Base-by-base conservation (phyloP, 2,329 filamentous ascomycete genomes). In the Phialophora macrospora region DNA sequence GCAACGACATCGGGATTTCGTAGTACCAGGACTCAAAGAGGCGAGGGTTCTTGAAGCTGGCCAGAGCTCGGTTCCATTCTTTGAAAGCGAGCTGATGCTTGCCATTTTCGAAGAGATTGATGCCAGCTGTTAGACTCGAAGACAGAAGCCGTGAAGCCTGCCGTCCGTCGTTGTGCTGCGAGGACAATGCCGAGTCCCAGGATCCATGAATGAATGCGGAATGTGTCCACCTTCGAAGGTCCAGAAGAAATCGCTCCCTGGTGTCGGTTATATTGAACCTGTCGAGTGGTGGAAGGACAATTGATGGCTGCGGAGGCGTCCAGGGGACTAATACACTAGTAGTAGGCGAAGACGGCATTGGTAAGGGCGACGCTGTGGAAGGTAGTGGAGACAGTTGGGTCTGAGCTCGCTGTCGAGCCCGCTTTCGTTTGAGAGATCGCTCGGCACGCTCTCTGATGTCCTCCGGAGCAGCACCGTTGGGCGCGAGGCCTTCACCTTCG, bases 11-110 rank as follows among this genome's bases (percentile, higher is more conserved):
- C 8, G 67, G 67, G 41, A 66, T 69, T 52, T 69, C 67, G 52
- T 69, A 61, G 48, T 69, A 69, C 67, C 67, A 69, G 8, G 67
- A 65, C 44, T 67, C 67, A 49, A 69, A 67, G n/a, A 67, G 48
- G 12, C 64, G 46, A 22, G 65, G 49, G 34, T 64, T 69, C n/a
- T 68, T 20, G 54, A 69, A 69, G 17, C 64, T 38, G 52, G 52
- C 61, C 52, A 64, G 56, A 9, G 67, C 67, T 28, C 49, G 55
- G 28, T 52, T 41, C 67, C 67, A 69, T 41, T 67, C 59, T n/a
- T 26, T 55, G 34, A 48, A 69, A 2, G 67, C 67, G 6, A 69
- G 61, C 1, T 58, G n/a, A 30, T 34, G 46, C 46, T 64, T 66
- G 44, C 64, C 64, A 30, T 60, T 63, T 24, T 66, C 59, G n/a